These are phyloP conservation scores for Botrytis galanthina DNA, from an alignment of 2,329 filamentous ascomycete species.

Conservation along the genomic window DNA sequence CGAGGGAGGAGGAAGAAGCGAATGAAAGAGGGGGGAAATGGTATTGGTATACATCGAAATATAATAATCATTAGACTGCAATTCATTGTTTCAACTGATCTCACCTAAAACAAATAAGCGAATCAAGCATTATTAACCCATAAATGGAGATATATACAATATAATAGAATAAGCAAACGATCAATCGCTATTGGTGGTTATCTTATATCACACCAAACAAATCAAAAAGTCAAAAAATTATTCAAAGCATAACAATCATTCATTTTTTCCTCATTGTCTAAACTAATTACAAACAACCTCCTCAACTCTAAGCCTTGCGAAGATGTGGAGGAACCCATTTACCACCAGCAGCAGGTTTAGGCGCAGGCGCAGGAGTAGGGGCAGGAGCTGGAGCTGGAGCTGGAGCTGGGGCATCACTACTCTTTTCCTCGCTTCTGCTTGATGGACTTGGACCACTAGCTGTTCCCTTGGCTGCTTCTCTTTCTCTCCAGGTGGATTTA, in stretches of 20 bases:
- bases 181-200: neutral
- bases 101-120: neutral
- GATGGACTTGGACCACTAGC: conserved; percentile 25
- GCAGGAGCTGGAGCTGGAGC: neutral
- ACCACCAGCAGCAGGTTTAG: neutral
- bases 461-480: conserved; percentile 50
- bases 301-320: neutral
- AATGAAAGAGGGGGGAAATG: neutral
- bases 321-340: conserved; percentile 1
- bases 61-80: neutral
- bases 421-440: neutral
- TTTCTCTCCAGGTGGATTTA: conserved; percentile 60
- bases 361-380: neutral
- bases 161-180: neutral
- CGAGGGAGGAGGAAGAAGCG: neutral
- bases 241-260: neutral
- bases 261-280: neutral
- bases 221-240: neutral
- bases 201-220: neutral
- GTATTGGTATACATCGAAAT: neutral
- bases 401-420: neutral
- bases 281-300: neutral
- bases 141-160: neutral
- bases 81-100: neutral
- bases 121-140: neutral